phyloP scores from a whole-genome alignment of 2,329 filamentous ascomycete species.

The Phyllosticta citrichinensis region DNA sequence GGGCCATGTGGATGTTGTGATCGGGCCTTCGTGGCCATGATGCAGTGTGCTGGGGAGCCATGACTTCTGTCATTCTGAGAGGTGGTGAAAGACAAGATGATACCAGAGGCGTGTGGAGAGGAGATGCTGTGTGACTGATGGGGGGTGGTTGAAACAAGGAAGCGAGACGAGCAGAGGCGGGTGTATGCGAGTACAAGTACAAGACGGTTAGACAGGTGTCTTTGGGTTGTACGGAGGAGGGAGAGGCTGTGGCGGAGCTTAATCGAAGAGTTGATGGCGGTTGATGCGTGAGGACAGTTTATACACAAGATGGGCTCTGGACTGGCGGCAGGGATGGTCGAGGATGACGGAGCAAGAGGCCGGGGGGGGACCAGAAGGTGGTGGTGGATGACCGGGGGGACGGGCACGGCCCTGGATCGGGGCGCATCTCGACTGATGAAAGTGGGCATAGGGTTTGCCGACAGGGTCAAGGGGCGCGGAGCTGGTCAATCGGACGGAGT shows the following conservation, averaged over 20 bases:
- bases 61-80: slow-evolving; percentile 11
- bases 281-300: slow-evolving; percentile 10
- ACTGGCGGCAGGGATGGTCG: slow-evolving; percentile 4
- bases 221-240: slow-evolving; percentile 4
- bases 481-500: background rate
- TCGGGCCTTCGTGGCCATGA: slow-evolving; percentile 7
- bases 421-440: slow-evolving; percentile 2
- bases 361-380: slow-evolving; percentile 2
- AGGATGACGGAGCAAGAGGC: slow-evolving; percentile 8
- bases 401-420: background rate
- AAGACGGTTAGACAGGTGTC: slow-evolving; percentile 7
- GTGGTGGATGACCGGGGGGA: slow-evolving; percentile 3
- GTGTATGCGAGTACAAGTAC: slow-evolving; percentile 11
- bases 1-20: slow-evolving; percentile 6
- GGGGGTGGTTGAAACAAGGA: slow-evolving; percentile 8
- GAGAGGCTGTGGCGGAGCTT: slow-evolving; percentile 11
- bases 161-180: slow-evolving; percentile 2
- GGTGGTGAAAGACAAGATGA: slow-evolving; percentile 10
- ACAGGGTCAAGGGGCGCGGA: slow-evolving; percentile 2
- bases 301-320: slow-evolving; percentile 5
- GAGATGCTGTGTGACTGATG: slow-evolving; percentile 10
- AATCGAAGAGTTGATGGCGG: slow-evolving; percentile 5
- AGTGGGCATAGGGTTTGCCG: slow-evolving; percentile 2
- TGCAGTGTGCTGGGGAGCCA: slow-evolving; percentile 10
- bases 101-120: slow-evolving; percentile 7